Conservation (phyloP, 2,329 filamentous ascomycete species). For the Trichophyton equinum region DNA sequence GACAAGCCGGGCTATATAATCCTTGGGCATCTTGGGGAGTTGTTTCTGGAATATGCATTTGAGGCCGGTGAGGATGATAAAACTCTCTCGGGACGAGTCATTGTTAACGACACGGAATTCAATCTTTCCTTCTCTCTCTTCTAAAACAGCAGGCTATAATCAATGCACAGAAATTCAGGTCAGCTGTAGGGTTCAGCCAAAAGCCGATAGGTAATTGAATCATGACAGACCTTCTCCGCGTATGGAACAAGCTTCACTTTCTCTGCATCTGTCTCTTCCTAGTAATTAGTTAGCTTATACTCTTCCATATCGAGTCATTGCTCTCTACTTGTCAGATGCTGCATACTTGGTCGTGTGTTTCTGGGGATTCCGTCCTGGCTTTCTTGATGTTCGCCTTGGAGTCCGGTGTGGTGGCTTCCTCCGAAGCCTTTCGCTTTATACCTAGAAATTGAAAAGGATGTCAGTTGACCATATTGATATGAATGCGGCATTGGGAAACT, state of each 20-base stretch:
- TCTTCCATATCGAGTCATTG: conserved; percentile 15
- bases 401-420: conserved; percentile 34
- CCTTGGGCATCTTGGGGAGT: conserved; percentile 97
- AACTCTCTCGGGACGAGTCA: conserved; percentile 72
- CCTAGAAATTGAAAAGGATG: conserved; percentile 14
- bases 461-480: conserved; percentile 5
- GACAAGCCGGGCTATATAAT: conserved; percentile 93
- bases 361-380: conserved; percentile 37
- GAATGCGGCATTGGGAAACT: conserved; percentile 11
- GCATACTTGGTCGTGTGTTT: conserved; percentile 24
- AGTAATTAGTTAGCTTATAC: conserved; percentile 38
- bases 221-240: conserved; percentile 60
- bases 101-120: conserved; percentile 98
- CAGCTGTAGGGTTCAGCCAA: not conserved
- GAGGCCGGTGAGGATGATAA: conserved; percentile 86
- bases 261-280: conserved; percentile 31
- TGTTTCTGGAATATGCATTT: conserved; percentile 99
- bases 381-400: conserved; percentile 36
- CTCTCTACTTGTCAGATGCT: not conserved
- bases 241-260: conserved; percentile 62
- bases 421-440: conserved; percentile 39
- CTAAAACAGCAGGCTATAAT: conserved; percentile 65
- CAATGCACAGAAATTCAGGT: not conserved
- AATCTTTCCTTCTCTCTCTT: conserved; percentile 88
- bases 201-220: not conserved